Evolutionary conservation across 495 filamentous ascomycete species (phyloP), one percentile per base, ranked within the genome.

Genomic region (Sporormia fimetaria): DNA sequence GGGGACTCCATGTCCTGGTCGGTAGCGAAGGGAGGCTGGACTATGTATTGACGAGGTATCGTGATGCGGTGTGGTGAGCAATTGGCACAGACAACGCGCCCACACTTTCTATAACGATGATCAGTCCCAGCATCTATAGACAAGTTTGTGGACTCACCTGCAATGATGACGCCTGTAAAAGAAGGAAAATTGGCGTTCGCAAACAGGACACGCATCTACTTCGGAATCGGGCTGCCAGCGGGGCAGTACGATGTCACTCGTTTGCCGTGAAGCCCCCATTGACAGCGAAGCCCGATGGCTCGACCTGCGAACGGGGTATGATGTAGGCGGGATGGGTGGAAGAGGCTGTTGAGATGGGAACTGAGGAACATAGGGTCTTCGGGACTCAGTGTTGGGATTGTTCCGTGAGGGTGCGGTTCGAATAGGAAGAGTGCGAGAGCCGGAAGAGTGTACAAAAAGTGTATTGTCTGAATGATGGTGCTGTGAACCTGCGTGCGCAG

Each of bases 11-110:
- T 54, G 4, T 67, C 35, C 33, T 47, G 38, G 3, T 52, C 54
- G 0, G 51, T 44, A 2, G 49, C 33, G 14, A 51, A 33, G 2
- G 85, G 82, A 0, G 87, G 86, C 28, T 78, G 82, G 11, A 98
- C 90, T 34, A 96, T 90, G 57, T 80, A 96, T 44, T 90, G 83
- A 37, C 83, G 71, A 1, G 90, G 92, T 40, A 98, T 94, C 1
- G 81, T 93, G 56, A 98, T 96, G 27, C 83, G 76, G 60, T 96
- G 88, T 3, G 92, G 90, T 3, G 92, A 96, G 62, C 90, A 98
- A 12, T 73, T 63, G 37, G 79, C 74, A 59, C 90, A 98, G 10
- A 98, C 92, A 1, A 98, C 92, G 21, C 87, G 72, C 5, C 90
- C 90, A 60, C 90, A 98, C 67, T 94, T 95, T 37, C 87, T 86